A percentile compares a stretch with the other conserved stretches of the same genome.
Conservation (phyloP, 148 eudicot species). For the Chenopodium album region DNA sequence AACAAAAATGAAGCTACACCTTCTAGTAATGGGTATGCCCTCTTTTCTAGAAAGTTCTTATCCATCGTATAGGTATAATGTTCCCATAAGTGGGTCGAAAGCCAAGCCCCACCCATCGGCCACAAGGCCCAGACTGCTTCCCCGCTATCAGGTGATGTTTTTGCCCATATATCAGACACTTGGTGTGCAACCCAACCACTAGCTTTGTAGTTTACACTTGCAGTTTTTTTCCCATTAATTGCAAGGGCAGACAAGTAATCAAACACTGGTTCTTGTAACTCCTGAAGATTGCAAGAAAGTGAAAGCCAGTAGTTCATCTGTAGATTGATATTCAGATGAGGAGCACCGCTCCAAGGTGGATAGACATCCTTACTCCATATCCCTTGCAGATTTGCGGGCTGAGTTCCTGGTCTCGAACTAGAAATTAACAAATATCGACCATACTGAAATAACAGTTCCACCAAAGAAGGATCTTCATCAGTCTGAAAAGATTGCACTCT, state of each 20-base stretch:
- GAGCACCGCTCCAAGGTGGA: constrained; percentile 89
- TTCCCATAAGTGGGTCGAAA: constrained; percentile 93
- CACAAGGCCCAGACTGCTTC: constrained; percentile 80
- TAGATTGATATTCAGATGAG: constrained; percentile 89
- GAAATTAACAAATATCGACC: constrained; percentile 87
- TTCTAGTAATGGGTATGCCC: constrained; percentile 75
- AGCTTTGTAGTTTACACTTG: constrained; percentile 70
- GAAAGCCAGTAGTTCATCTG: constrained; percentile 97
- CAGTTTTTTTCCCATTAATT: constrained; percentile 67
- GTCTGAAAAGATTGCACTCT: constrained; percentile 65
- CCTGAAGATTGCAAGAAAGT: constrained; percentile 73
- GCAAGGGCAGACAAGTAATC: constrained; percentile 60
- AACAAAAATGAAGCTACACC: constrained; percentile 65
- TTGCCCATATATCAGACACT: constrained; percentile 89
- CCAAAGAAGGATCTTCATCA: constrained; percentile 83
- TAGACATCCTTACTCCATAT: constrained; percentile 69
- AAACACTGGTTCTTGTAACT: constrained; percentile 77
- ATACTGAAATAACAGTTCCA: constrained; percentile 81
- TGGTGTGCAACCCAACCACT: constrained; percentile 90
- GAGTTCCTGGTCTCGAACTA: constrained; percentile 77
- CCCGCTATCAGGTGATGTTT: constrained; percentile 72
- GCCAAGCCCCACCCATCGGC: constrained; percentile 99
- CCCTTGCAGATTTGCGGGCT: constrained; percentile 81
- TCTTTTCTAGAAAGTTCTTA: constrained; percentile 57
- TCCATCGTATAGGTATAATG: constrained; percentile 77